These are phyloP conservation scores for Solanum phureja DNA, from an alignment of 257 asterid species.

Conservation along the genomic window DNA sequence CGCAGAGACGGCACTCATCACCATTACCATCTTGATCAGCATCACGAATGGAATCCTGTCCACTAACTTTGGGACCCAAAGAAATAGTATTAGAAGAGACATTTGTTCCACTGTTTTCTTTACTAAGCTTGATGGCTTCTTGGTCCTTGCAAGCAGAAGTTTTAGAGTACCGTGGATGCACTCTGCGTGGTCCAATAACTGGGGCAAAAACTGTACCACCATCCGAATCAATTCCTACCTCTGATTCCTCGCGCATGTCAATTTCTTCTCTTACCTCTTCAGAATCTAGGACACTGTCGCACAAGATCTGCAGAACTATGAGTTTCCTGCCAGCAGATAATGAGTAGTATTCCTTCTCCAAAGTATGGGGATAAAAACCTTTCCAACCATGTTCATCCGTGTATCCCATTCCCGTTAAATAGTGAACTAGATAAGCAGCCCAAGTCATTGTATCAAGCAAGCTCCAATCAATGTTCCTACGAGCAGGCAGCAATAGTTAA, in stretches of 20 bases:
- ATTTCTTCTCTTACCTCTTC: slow-evolving; percentile 70
- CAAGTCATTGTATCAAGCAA: slow-evolving; percentile 80
- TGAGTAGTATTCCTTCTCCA: slow-evolving; percentile 64
- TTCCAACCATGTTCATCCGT: slow-evolving; percentile 52
- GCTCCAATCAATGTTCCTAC: slow-evolving; percentile 76
- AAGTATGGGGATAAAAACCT: slow-evolving; percentile 45
- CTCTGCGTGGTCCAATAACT: slow-evolving; percentile 42
- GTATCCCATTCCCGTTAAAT: slow-evolving; percentile 49
- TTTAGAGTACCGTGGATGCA: slow-evolving; percentile 58
- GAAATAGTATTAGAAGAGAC: slow-evolving; percentile 8
- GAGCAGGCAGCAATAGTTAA: background rate
- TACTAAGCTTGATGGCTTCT: slow-evolving; percentile 22
- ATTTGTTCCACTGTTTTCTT: slow-evolving; percentile 25
- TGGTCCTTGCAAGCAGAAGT: slow-evolving; percentile 41
- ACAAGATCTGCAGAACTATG: slow-evolving; percentile 56
- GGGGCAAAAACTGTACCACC: slow-evolving; percentile 21
- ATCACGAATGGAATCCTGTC: slow-evolving; percentile 20
- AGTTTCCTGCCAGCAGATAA: slow-evolving; percentile 60
- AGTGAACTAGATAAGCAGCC: slow-evolving; percentile 63
- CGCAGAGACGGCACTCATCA: slow-evolving; percentile 84
- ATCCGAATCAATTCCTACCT: slow-evolving; percentile 54
- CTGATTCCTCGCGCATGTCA: slow-evolving; percentile 59
- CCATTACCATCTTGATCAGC: slow-evolving; percentile 61
- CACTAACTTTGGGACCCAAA: slow-evolving; percentile 21
- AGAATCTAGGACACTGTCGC: slow-evolving; percentile 63